Evolutionary conservation across 2,329 filamentous ascomycete species (phyloP), one percentile per base, ranked within the genome.

Genomic region (Colletotrichum scovillei): DNA sequence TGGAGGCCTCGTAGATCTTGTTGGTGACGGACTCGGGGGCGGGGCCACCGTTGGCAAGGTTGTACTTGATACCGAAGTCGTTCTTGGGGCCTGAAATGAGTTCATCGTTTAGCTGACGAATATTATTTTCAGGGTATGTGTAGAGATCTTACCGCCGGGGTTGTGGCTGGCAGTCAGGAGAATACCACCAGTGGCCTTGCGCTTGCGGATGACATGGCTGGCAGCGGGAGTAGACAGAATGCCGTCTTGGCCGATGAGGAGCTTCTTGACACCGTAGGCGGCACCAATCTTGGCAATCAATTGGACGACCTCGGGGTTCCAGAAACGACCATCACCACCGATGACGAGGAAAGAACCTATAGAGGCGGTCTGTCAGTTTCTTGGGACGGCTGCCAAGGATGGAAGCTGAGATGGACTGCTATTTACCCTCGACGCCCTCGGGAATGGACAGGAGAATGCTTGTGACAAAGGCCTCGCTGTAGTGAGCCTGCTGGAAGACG

Each of bases 11-110:
- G 87, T 91, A 98, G 83, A 99, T 98, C 88, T 97, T 98, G 91
- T 99, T 97, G 78, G 97, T 99, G 77, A 99, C 94, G 67, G 94
- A 93, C 85, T 99, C 97, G 72, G 97, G 97, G 69, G 97, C 97
- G 56, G 97, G 97, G 69, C 95, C 97, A 79, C 97, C 97, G 81
- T 99, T 98, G 83, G 95, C 89, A 73, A 99, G 89, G 89, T 99
- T 99, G 91, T 99, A 99, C 88, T 99, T 99, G 92, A 99, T 99
- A 79, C 97, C 97, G 80, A 99, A 99, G 86, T 99, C 97, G 82
- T 97, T 93, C 78, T 91, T 93, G 75, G 97, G 97, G 64, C 95
- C 95, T 97, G 78, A 11, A n/a, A 56, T 3, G 14, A 19, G 30
- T 35, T 68, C 28, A 57, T 55, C 55, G 9, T 46, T 77, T 67